Conservation (phyloP, 2,329 filamentous ascomycete genomes). For the Fusarium staphyleae region DNA sequence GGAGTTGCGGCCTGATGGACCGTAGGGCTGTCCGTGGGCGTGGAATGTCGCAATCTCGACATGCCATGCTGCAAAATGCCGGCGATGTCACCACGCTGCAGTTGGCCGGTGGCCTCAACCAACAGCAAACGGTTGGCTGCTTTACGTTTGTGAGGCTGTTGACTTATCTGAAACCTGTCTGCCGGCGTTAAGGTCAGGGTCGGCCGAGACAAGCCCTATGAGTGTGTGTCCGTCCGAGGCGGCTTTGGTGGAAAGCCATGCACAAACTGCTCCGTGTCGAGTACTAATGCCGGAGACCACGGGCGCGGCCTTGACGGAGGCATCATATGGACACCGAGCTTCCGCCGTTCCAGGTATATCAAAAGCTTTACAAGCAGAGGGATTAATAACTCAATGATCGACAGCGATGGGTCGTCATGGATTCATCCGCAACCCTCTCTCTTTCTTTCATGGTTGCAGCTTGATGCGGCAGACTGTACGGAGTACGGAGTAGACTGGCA, state of each 20-base stretch:
- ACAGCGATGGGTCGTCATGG: not conserved
- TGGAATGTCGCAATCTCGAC: not conserved
- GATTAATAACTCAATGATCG: constrained; percentile 4
- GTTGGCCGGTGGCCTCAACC: constrained; percentile 8
- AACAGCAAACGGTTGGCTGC: not conserved
- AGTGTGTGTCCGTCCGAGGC: not conserved
- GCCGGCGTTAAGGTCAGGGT: constrained; percentile 12
- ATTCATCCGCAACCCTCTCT: not conserved
- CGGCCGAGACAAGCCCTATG: constrained; percentile 2
- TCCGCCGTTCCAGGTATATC: not conserved
- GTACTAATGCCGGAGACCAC: not conserved
- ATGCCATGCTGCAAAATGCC: constrained; percentile 19
- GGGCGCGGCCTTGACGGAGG: not conserved
- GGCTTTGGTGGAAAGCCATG: not conserved
- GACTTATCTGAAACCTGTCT: constrained; percentile 25
- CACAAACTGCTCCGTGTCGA: constrained; percentile 2
- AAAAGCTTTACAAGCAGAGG: not conserved
- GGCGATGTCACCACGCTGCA: constrained; percentile 9
- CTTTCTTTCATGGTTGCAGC: not conserved
- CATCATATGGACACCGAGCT: constrained; percentile 8
- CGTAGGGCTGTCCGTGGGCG: constrained; percentile 14
- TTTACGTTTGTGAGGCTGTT: constrained; percentile 24
- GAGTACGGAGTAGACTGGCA: too few species aligned
- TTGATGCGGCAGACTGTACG: too few species aligned
- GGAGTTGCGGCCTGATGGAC: not conserved